Evolutionary conservation across 768 basidiomycete genomes (phyloP).

Genomic region (Xerocomellus chrysenteron): DNA sequence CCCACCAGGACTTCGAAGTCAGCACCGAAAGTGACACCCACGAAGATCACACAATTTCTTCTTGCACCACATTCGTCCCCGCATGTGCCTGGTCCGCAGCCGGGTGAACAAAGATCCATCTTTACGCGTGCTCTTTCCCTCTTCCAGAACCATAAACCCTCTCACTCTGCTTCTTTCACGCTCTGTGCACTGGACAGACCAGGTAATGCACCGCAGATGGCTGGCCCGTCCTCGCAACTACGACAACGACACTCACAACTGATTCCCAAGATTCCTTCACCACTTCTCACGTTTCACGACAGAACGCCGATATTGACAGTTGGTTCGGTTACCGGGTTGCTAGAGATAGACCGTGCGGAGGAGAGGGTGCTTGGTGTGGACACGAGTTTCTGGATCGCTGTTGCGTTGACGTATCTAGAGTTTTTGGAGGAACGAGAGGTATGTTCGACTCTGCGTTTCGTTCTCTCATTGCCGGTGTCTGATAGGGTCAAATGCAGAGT

Average conservation of each 20-base stretch:
- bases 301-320: constrained; percentile 65
- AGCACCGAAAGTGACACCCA: constrained; percentile 9
- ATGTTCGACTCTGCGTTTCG: constrained; percentile 23
- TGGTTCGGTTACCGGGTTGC: constrained; percentile 53
- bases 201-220: constrained; percentile 10
- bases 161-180: constrained; percentile 63
- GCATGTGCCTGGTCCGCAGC: constrained; percentile 29
- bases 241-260: constrained; percentile 21
- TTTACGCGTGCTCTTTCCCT: constrained; percentile 51
- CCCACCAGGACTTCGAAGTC: not conserved
- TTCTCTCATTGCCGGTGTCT: not conserved
- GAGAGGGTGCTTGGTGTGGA: constrained; percentile 65
- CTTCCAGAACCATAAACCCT: constrained; percentile 50
- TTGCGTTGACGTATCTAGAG: constrained; percentile 72
- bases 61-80: constrained; percentile 47
- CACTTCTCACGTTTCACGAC: constrained; percentile 69
- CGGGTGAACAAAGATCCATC: constrained; percentile 39
- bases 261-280: constrained; percentile 35
- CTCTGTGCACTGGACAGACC: constrained; percentile 35
- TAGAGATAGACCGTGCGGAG: constrained; percentile 62
- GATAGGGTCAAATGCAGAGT: constrained; percentile 39
- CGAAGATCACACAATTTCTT: constrained; percentile 48
- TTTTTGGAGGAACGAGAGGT: constrained; percentile 80
- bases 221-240: constrained; percentile 23
- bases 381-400: constrained; percentile 73